Evolutionary conservation across 1,284 basidiomycete species (phyloP).

Genomic region (Mycosarcoma maydis): DNA sequence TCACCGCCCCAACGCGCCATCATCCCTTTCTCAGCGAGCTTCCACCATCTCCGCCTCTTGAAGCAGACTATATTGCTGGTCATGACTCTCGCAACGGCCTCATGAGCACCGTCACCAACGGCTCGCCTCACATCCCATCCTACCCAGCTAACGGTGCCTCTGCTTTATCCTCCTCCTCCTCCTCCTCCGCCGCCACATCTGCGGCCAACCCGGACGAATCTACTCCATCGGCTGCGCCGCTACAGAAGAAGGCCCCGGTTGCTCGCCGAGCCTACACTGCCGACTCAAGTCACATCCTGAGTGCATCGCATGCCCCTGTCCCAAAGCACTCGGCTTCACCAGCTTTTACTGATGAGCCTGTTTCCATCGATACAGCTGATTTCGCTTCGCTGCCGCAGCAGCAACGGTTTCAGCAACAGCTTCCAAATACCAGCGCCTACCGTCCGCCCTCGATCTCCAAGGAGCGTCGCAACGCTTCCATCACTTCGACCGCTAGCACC

Average conservation of each 20-base stretch:
- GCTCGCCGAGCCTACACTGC: slow-evolving; percentile 43
- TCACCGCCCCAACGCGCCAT: slow-evolving; percentile 46
- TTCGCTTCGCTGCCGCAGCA: slow-evolving; percentile 8
- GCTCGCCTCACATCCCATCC: slow-evolving; percentile 8
- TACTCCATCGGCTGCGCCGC: slow-evolving; percentile 1
- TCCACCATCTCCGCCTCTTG: slow-evolving; percentile 58
- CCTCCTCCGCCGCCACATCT: neutral
- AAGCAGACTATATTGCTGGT: slow-evolving; percentile 46
- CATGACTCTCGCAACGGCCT: slow-evolving; percentile 40
- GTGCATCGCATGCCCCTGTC: neutral
- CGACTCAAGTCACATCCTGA: slow-evolving; percentile 15
- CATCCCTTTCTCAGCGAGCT: slow-evolving; percentile 58
- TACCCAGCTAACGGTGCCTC: slow-evolving; percentile 5
- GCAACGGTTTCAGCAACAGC: slow-evolving; percentile 3
- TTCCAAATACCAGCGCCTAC: neutral
- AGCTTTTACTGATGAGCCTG: slow-evolving; percentile 17
- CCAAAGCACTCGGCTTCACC: neutral
- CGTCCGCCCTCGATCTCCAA: slow-evolving; percentile 11
- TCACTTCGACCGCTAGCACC: slow-evolving; percentile 41
- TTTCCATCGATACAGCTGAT: neutral
- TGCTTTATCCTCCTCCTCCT: neutral
- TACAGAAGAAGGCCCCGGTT: slow-evolving; percentile 30
- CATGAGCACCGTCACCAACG: slow-evolving; percentile 28
- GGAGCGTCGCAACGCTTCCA: slow-evolving; percentile 34
- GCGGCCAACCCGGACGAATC: neutral